These are phyloP conservation scores for Murraya koenigii DNA, from an alignment of 345 rosid genomes.

Conservation along the genomic window DNA sequence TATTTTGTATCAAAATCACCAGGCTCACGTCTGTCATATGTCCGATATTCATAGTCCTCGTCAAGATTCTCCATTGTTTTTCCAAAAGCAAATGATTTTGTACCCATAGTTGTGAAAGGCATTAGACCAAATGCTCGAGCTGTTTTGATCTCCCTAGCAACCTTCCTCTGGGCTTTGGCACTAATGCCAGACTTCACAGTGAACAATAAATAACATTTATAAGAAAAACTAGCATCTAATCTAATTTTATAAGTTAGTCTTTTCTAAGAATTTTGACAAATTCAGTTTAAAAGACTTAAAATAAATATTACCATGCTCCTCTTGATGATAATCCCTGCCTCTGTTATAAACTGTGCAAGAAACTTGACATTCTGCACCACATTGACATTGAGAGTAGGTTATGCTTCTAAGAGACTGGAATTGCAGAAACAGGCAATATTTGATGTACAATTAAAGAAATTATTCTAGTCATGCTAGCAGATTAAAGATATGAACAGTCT, in stretches of 20 bases:
- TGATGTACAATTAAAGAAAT: neutral
- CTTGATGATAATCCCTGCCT: slow-evolving; percentile 79
- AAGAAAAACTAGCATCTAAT: neutral
- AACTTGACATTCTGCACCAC: slow-evolving; percentile 75
- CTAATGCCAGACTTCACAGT: slow-evolving; percentile 69
- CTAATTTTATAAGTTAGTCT: neutral
- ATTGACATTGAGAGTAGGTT: neutral
- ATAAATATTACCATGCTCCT: slow-evolving; percentile 56
- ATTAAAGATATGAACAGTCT: neutral
- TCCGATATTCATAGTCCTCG: slow-evolving; percentile 51
- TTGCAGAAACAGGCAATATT: neutral
- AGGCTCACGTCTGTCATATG: slow-evolving; percentile 9
- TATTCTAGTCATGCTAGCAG: neutral
- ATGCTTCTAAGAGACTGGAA: neutral
- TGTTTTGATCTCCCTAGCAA: slow-evolving; percentile 92
- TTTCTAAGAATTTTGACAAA: neutral
- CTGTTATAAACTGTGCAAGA: slow-evolving; percentile 80
- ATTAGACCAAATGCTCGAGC: slow-evolving; percentile 89
- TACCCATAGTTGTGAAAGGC: slow-evolving; percentile 97
- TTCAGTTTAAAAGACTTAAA: neutral
- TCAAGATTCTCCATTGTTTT: slow-evolving; percentile 62
- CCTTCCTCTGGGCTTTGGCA: slow-evolving; percentile 91
- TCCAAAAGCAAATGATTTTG: slow-evolving; percentile 64
- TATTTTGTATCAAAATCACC: slow-evolving; percentile 25
- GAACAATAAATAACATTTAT: slow-evolving; percentile 6